Evolutionary conservation across 345 rosid genomes (phyloP).

Genomic region (Lepidium aucheri): DNA sequence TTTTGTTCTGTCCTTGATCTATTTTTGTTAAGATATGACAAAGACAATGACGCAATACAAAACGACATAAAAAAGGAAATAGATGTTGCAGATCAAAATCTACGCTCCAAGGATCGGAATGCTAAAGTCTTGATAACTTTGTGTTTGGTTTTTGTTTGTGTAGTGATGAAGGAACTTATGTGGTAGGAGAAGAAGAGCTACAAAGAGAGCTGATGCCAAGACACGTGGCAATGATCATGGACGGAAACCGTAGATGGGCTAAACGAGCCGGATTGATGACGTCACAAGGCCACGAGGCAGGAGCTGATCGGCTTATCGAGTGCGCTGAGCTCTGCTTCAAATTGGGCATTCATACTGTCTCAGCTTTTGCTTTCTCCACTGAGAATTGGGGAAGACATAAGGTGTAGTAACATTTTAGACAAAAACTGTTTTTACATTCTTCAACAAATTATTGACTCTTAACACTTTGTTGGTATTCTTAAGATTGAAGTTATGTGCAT

Average conservation of each 20-base stretch:
- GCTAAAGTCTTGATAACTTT: not conserved
- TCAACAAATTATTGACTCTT: not conserved
- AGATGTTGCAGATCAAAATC: no score
- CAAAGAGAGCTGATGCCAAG: slow-evolving; percentile 46
- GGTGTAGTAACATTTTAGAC: slow-evolving; percentile 26
- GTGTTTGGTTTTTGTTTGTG: not conserved
- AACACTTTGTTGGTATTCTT: not conserved
- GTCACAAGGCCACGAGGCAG: slow-evolving; percentile 55
- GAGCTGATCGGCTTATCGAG: slow-evolving; percentile 41
- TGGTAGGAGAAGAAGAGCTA: not conserved
- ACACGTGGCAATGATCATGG: slow-evolving; percentile 84
- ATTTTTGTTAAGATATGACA: not conserved
- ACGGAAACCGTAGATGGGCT: slow-evolving; percentile 74
- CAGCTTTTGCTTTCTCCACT: slow-evolving; percentile 67
- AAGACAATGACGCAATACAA: not conserved
- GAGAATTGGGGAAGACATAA: slow-evolving; percentile 68
- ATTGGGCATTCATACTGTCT: slow-evolving; percentile 53
- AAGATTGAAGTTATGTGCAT: slow-evolving; percentile 54
- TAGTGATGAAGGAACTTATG: not conserved
- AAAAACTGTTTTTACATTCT: not conserved
- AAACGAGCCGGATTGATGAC: slow-evolving; percentile 38
- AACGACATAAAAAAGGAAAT: not conserved
- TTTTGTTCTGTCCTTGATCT: no score
- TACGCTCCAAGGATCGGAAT: not conserved
- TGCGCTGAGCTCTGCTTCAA: slow-evolving; percentile 32